Evolutionary conservation across 1,139 yeast species (phyloP).

Genomic region (Debaryomyces coudertii): DNA sequence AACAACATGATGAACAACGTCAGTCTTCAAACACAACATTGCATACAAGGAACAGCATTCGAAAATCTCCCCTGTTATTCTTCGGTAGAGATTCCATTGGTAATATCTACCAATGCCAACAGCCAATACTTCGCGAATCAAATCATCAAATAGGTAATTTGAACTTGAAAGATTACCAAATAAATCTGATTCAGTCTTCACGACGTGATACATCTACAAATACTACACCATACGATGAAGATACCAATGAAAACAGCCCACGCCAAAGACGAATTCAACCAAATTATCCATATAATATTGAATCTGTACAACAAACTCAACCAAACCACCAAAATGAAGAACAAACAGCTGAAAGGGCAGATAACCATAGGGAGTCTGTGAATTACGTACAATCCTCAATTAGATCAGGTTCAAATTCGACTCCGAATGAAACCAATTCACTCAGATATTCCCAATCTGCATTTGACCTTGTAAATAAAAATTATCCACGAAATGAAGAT

Average conservation of each 20-base stretch:
- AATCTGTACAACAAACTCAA: too few species aligned
- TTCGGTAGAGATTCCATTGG: background rate
- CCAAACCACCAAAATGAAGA: too few species aligned
- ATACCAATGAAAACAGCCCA: background rate
- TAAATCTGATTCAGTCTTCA: background rate
- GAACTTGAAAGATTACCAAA: background rate
- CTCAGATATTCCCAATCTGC: conserved; percentile 21
- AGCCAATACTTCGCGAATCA: background rate
- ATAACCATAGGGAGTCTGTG: too few species aligned
- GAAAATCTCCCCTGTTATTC: background rate
- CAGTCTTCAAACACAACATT: background rate
- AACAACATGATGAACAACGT: background rate
- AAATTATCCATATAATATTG: background rate
- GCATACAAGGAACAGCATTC: background rate
- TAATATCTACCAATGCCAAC: background rate
- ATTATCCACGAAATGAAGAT: conserved; percentile 10
- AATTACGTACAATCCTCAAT: background rate
- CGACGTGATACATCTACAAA: background rate
- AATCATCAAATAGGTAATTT: background rate
- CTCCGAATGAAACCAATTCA: background rate
- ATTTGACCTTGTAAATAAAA: conserved; percentile 18
- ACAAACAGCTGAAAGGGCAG: too few species aligned
- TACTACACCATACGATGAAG: background rate
- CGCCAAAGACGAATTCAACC: background rate
- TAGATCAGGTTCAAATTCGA: background rate